Conservation (phyloP, 2,329 filamentous ascomycete species). For the Ophiosphaerella herpotricha region DNA sequence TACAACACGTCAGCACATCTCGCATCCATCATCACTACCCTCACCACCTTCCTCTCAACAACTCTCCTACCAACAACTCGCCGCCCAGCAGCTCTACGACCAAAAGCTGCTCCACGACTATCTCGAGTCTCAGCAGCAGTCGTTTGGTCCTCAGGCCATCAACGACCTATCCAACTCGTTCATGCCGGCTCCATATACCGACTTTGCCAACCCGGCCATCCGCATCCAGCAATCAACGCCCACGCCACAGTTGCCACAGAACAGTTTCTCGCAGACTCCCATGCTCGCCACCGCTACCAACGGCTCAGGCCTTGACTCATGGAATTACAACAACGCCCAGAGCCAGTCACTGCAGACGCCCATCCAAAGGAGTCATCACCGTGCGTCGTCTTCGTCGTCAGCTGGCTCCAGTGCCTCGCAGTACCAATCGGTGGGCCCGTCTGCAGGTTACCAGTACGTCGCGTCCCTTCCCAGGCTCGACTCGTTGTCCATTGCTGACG, state of each 20-base stretch:
- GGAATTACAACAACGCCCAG: constrained; percentile 42
- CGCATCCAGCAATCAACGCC: constrained; percentile 49
- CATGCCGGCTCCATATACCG: constrained; percentile 40
- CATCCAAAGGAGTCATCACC: constrained; percentile 43
- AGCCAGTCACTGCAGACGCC: constrained; percentile 41
- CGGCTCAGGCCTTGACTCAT: constrained; percentile 33
- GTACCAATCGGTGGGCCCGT: constrained; percentile 36
- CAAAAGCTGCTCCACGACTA: constrained; percentile 46
- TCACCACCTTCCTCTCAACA: constrained; percentile 38
- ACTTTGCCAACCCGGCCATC: constrained; percentile 45
- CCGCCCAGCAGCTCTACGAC: constrained; percentile 34
- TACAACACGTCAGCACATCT: constrained; percentile 44
- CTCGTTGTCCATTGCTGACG: constrained; percentile 40
- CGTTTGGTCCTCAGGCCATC: constrained; percentile 23
- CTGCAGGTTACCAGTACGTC: constrained; percentile 49
- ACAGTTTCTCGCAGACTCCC: constrained; percentile 31
- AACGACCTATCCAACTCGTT: constrained; percentile 29
- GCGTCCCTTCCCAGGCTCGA: constrained; percentile 47
- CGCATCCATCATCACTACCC: constrained; percentile 31
- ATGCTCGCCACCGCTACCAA: constrained; percentile 38
- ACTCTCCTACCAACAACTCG: constrained; percentile 32
- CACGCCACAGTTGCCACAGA: constrained; percentile 37
- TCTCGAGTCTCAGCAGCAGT: constrained; percentile 42
- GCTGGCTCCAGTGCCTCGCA: constrained; percentile 44
- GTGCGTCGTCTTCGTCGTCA: constrained; percentile 47